Base-by-base conservation (phyloP, 225 moss, liverwort and hornwort species). In the Lunularia cruciata region DNA sequence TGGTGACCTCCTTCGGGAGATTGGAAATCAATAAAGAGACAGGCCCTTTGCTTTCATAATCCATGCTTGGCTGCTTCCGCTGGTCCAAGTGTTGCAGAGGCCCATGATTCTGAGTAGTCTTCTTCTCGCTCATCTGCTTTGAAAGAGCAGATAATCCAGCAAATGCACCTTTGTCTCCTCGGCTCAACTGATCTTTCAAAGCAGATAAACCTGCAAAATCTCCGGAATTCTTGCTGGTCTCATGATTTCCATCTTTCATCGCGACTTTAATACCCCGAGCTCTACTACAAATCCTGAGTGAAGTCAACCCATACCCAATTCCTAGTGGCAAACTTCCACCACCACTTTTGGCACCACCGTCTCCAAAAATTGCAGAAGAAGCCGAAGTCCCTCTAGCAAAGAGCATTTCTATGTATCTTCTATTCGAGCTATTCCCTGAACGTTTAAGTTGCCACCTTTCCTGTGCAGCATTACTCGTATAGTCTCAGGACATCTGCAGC, bases 121-220 rank as follows among this genome's bases (percentile, higher is more conserved):
- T 34, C 31, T 59, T 23, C 31, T 60, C 34, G 71, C 3, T 59
- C 37, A 81, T 47, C 63, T 76, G 60, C 28, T 72, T 56, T 45
- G 78, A 81, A 2, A 78, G 46, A 12, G 69, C 69, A 39, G 78
- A 47, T 15, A 81, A 57, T 30, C 65, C 72, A 25, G 76, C 76
- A 34, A 79, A 79, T 32, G 46, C 16, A 12, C 58, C 31, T 11
- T 40, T 16, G 32, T 19, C 49, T 20, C 8, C 19, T 27, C 18
- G 39, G 33, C 12, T 20, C 0, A 69, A 39, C 56, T 40, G 39
- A 18, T 69, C 55, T 20, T 69, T 69, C 25, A 69, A 12, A 10
- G 27, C 22, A 15, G 66, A 49, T 36, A 67, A 67, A 34, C 48
- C 66, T 9, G 66, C 48, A 49, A 67, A 67, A 48, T 27, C 34